Evolutionary conservation across 2,329 filamentous ascomycete species (phyloP).

Genomic region (Chaetomiaceae sp.): DNA sequence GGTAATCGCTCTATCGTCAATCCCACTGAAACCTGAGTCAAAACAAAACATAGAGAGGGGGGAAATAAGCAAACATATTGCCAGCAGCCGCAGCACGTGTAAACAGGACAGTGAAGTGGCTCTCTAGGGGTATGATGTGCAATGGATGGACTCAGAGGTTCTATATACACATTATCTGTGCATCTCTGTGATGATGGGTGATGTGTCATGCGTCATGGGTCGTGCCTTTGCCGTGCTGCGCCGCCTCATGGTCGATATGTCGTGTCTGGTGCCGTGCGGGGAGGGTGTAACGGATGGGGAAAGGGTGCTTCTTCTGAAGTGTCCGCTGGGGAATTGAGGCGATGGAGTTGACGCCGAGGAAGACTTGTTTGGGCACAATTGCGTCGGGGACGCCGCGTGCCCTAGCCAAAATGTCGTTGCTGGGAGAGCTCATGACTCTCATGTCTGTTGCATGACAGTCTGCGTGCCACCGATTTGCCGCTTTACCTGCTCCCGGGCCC

Average conservation of each 20-base stretch:
- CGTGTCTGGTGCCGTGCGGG: constrained; percentile 11
- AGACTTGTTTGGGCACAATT: too few relatives aligned
- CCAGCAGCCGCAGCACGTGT: constrained; percentile 16
- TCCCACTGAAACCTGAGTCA: constrained; percentile 17
- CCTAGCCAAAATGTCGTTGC: constrained; percentile 6
- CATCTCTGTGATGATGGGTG: constrained; percentile 20
- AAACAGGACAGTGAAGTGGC: constrained; percentile 23
- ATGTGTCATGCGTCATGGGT: constrained; percentile 14
- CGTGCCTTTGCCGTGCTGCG: constrained; percentile 15
- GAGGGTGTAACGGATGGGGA: constrained; percentile 10
- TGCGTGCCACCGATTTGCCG: constrained; percentile 61
- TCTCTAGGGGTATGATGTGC: constrained; percentile 23
- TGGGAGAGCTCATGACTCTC: constrained; percentile 24
- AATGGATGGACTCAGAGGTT: constrained; percentile 17
- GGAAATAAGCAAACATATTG: too few relatives aligned
- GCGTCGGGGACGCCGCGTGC: too few relatives aligned
- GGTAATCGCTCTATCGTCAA: constrained; percentile 25
- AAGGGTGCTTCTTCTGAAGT: constrained; percentile 10
- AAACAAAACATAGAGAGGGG: constrained; percentile 5
- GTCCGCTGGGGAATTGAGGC: constrained; percentile 3
- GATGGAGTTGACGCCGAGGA: constrained; percentile 12
- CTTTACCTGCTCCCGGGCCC: constrained; percentile 97
- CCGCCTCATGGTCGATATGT: constrained; percentile 16
- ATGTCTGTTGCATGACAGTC: constrained; percentile 48
- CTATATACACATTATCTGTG: constrained; percentile 25